Conservation (phyloP, 2,329 filamentous ascomycete genomes). For the Parafenestella ontariensis region DNA sequence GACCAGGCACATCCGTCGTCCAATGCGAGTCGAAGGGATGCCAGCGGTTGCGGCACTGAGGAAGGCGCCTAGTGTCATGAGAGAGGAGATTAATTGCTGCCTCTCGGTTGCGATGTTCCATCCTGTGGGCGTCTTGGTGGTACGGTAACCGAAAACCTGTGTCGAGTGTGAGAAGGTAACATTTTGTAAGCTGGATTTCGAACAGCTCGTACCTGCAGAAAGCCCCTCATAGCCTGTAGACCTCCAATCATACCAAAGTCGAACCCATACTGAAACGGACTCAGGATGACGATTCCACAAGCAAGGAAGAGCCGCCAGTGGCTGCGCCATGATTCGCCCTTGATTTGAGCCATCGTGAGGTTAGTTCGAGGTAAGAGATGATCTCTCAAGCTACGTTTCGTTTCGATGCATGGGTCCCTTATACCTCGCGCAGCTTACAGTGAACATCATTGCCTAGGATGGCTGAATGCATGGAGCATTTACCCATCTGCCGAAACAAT, state of each 20-base stretch:
- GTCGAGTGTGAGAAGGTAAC: not conserved
- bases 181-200: too few species aligned
- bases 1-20: slow-evolving; percentile 56
- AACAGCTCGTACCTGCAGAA: slow-evolving; percentile 49
- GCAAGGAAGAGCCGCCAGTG: slow-evolving; percentile 58
- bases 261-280: slow-evolving; percentile 62
- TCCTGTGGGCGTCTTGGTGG: slow-evolving; percentile 42
- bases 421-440: slow-evolving; percentile 14
- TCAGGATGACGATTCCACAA: slow-evolving; percentile 57
- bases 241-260: slow-evolving; percentile 62
- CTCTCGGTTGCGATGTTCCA: slow-evolving; percentile 53
- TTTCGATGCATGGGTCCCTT: slow-evolving; percentile 20
- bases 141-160: slow-evolving; percentile 42
- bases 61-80: slow-evolving; percentile 57
- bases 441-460: slow-evolving; percentile 24
- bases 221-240: slow-evolving; percentile 60
- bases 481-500: slow-evolving; percentile 39
- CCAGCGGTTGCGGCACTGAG: slow-evolving; percentile 51
- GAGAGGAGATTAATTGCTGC: slow-evolving; percentile 55
- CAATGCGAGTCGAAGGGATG: slow-evolving; percentile 51
- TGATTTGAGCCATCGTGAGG: slow-evolving; percentile 26
- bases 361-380: not conserved
- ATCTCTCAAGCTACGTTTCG: slow-evolving; percentile 7
- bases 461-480: slow-evolving; percentile 26
- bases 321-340: slow-evolving; percentile 39